Base-by-base conservation (phyloP, 2,329 filamentous ascomycete genomes). In the Intubia oerlemansii region DNA sequence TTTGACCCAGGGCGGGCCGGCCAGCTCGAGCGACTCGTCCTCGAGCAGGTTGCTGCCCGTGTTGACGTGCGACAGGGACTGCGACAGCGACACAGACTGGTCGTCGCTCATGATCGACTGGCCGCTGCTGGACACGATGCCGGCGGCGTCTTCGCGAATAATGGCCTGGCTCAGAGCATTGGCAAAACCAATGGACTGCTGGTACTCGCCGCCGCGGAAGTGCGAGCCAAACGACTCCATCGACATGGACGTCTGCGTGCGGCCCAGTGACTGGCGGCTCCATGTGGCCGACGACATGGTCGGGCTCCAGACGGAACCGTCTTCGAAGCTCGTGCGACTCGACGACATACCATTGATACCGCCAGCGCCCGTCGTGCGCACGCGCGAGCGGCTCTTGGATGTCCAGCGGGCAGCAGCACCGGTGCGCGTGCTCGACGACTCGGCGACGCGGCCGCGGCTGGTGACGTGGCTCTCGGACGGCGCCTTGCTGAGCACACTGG, bases 1-100 rank as follows among this genome's bases (percentile, higher is more conserved):
- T 52, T 98, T 98, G 17, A 90, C 75, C 88, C 88, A 98, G 0
- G 88, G 88, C n/a, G 88, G 80, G 15, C 88, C 88, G 9, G 77
- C 71, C 22, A 98, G 68, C 44, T 91, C 84, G 10, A 98, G 62
- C 0, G 76, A 81, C 43, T 98, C 88, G 42, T 95, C 88, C 42
- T 93, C 85, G 0, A 95, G 66, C 8, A 93, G 55, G 16, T 75
- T 68, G 2, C 27, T 21, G 14, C n/a, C 13, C 16, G 17, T 15
- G 11, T 56, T 55, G 27, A 59, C 59, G 14, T 17, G 19, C 26
- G 23, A 21, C 19, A 8, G 19, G 19, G 8, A 8, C 8, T 21
- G 8, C 8, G 8, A 8, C 8, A 21, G 8, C 8, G 19, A 13
- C 19, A 68, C 51, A 9, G 32, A 32, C 32, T 33, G 30, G 16